Conservation (phyloP, 192 early-diverging fungal genomes). For the Funneliformis mosseae region DNA sequence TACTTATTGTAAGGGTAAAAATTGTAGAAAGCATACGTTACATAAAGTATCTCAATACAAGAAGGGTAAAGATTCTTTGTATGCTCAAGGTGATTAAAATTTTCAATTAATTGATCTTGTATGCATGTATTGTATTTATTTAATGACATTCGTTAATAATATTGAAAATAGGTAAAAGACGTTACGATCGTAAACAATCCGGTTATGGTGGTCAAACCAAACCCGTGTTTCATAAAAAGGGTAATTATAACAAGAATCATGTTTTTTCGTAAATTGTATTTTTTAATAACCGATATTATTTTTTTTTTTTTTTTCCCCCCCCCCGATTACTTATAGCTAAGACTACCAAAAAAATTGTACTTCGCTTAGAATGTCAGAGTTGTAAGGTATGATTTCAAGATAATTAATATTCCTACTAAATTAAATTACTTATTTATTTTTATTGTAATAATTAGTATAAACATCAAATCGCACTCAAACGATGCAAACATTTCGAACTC, state of each 20-base stretch:
- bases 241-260: background rate
- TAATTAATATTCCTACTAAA: background rate
- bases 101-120: background rate
- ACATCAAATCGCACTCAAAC: constrained; percentile 96
- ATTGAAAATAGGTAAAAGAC: constrained; percentile 66
- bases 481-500: constrained; percentile 99
- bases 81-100: constrained; percentile 84
- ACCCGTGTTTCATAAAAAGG: constrained; percentile 99
- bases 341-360: constrained; percentile 99
- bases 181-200: constrained; percentile 98
- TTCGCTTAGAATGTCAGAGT: constrained; percentile 96
- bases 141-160: background rate
- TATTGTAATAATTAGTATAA: constrained; percentile 67
- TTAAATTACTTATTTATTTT: background rate
- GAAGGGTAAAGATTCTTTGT: constrained; percentile 98
- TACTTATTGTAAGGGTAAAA: constrained; percentile 98
- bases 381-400: constrained; percentile 65
- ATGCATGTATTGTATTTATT: background rate
- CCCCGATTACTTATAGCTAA: constrained; percentile 61
- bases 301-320: background rate
- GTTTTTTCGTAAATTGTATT: background rate
- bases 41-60: constrained; percentile 99
- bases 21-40: constrained; percentile 98
- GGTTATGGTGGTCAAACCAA: constrained; percentile 99
- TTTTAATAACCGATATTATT: background rate